Evolutionary conservation across 345 rosid species (phyloP), one percentile per base, ranked within the genome.

Genomic region (Hypericum androsaemum): DNA sequence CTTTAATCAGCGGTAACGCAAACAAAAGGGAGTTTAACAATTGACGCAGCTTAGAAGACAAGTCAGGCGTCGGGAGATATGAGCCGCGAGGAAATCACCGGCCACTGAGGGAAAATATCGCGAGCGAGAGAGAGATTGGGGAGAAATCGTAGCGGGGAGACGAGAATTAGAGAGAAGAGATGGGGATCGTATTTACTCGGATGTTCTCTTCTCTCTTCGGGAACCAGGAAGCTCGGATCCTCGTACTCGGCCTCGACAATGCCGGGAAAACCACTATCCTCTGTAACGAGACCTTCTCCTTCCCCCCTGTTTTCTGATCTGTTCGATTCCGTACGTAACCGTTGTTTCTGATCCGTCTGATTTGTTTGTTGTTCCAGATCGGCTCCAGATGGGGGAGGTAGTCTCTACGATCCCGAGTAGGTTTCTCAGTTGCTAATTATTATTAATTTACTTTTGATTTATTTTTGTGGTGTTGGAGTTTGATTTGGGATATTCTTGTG

Each of bases 311-410:
- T 22, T 56, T 64, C 16, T 6, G 12, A 44, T 13, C 7, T 8
- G 14, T 46, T 32, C 22, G 7, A 6, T 3, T 46, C 8, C 41
- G 5, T 5, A 11, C 15, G n/a, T 58, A 44, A 46, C 7, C 9
- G 7, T 46, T 32, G 40, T 7, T 8, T 15, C 13, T 17, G 35
- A 12, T 54, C 32, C 32, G 32, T 22, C 4, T 22, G 32, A 22
- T 22, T 22, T 22, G 32, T 22, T 22, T 22, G n/a, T 50, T 53
- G n/a, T 10, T 53, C 8, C 65, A 66, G 70, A 66, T 89, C 88
- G 96, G 74, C 83, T 86, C 69, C 96, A 89, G 82, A 89, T 89
- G 95, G 97, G 97, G 8, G 97, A 89, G 74, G 96, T 89, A 53
- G 96, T 89, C 42, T 86, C 97, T 15, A 89, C 96, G 43, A 89